phyloP scores from a whole-genome alignment of 2,329 filamentous ascomycete species.

The Pseudovirgaria hyperparasitica region DNA sequence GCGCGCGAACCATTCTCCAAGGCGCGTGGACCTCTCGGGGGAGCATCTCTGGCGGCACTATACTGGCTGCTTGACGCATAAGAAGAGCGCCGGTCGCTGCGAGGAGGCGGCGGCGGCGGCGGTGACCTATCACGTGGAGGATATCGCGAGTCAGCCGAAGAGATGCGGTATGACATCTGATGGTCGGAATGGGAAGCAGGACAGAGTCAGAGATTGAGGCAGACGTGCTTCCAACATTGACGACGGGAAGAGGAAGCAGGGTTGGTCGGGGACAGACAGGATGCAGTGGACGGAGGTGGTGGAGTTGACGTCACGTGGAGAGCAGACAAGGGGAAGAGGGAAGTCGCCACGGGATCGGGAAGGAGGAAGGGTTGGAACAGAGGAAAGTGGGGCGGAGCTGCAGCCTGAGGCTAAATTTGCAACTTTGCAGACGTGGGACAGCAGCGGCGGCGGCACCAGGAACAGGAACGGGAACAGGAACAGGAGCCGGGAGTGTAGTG shows the following conservation, averaged over 20 bases:
- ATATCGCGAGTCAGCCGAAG: conserved; percentile 8
- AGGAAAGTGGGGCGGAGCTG: no score
- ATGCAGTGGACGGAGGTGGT: no score
- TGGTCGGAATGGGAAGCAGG: conserved; percentile 21
- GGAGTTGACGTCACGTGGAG: no score
- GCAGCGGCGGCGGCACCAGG: no score
- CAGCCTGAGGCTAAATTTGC: no score
- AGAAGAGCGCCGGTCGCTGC: conserved; percentile 58
- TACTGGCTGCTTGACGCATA: conserved; percentile 35
- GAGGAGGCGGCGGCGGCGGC: no score
- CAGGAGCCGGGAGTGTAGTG: no score
- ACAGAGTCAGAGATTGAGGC: conserved; percentile 13
- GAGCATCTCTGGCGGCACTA: conserved; percentile 44
- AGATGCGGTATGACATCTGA: conserved; percentile 14
- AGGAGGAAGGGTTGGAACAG: no score
- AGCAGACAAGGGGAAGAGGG: no score
- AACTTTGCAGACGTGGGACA: no score
- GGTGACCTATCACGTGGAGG: conserved; percentile 30
- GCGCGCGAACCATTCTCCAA: conserved; percentile 48
- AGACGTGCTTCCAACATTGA: background rate
- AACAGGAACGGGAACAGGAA: no score
- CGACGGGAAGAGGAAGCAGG: background rate
- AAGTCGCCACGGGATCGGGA: no score
- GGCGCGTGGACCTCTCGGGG: conserved; percentile 71
- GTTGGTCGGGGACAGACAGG: background rate